These are phyloP conservation scores for Cercospora sp. DNA, from an alignment of 2,329 filamentous ascomycete genomes.

Conservation along the genomic window DNA sequence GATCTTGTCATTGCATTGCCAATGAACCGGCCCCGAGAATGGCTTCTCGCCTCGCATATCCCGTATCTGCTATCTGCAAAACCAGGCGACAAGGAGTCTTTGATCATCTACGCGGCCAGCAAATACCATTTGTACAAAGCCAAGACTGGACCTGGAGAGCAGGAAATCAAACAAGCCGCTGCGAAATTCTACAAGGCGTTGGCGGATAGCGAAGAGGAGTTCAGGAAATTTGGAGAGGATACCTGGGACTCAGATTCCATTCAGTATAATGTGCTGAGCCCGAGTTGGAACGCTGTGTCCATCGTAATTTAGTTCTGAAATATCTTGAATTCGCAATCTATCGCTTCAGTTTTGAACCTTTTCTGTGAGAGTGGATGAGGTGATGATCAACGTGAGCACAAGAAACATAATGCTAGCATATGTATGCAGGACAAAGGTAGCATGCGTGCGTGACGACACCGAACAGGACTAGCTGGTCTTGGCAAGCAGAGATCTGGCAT, in stretches of 20 bases:
- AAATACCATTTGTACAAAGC: slow-evolving; percentile 25
- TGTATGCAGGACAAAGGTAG: neutral
- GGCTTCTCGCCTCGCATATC: slow-evolving; percentile 50
- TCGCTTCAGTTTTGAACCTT: neutral
- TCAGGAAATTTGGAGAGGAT: slow-evolving; percentile 16
- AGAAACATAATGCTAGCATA: neutral
- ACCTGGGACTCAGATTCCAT: slow-evolving; percentile 23
- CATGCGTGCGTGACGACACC: neutral
- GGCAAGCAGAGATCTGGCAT: neutral
- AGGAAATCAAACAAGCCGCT: slow-evolving; percentile 22
- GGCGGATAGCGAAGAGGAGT: slow-evolving; percentile 24
- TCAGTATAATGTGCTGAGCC: slow-evolving; percentile 24
- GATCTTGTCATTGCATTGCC: slow-evolving; percentile 48
- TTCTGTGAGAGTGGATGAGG: neutral
- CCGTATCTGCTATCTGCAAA: slow-evolving; percentile 43
- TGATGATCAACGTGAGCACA: neutral
- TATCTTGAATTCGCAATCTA: neutral
- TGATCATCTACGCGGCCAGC: slow-evolving; percentile 25
- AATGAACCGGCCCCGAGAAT: slow-evolving; percentile 46
- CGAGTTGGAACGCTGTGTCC: slow-evolving; percentile 25
- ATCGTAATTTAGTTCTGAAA: slow-evolving; percentile 18
- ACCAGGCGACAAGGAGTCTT: slow-evolving; percentile 24
- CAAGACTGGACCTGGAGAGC: slow-evolving; percentile 17
- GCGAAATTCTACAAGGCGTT: slow-evolving; percentile 23
- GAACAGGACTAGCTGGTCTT: neutral